Evolutionary conservation across 148 eudicot species (phyloP), one percentile per base, ranked within the genome.

Genomic region (Rhododendron vialii): DNA sequence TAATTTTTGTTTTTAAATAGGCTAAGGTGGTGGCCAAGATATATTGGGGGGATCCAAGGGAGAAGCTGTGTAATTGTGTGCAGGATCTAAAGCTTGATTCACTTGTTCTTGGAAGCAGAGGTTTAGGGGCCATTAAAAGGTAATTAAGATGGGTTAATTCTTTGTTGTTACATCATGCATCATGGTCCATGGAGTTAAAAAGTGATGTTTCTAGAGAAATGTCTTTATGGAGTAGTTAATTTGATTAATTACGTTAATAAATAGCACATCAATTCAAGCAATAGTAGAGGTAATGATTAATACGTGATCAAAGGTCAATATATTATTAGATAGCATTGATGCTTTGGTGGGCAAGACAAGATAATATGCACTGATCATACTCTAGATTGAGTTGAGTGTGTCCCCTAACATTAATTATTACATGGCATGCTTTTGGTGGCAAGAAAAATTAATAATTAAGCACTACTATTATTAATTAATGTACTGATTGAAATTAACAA

Each of bases 21-120:
- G 90, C 86, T 30, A 86, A 83, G 84, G 91, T 89, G 87, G 85
- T 85, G 84, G 92, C 92, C 0, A 92, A 92, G 88, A 84, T 92
- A 24, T 92, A 92, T 73, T 92, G 93, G 93, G 93, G 93, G 26
- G 93, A 92, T 89, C 61, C 93, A 41, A 92, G 92, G 83, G 93
- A 92, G 85, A 92, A 92, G 86, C 75, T 92, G 81, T 89, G 89
- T 50, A 87, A 92, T 78, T 90, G 91, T 45, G 93, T 88, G 81
- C 88, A 90, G 33, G 84, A 83, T 77, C 90, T 87, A 80, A 90
- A 90, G 87, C 89, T 92, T 45, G 91, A 90, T 86, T 80, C 90
- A 50, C 79, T 92, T 77, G 92, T 92, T 28, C 82, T 92, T 36
- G 93, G 93, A 67, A 89, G 92, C 88, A 89, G 93, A 86, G 93